Conservation (phyloP, 225 moss, liverwort and hornwort genomes). For the Anthoceros angustus region DNA sequence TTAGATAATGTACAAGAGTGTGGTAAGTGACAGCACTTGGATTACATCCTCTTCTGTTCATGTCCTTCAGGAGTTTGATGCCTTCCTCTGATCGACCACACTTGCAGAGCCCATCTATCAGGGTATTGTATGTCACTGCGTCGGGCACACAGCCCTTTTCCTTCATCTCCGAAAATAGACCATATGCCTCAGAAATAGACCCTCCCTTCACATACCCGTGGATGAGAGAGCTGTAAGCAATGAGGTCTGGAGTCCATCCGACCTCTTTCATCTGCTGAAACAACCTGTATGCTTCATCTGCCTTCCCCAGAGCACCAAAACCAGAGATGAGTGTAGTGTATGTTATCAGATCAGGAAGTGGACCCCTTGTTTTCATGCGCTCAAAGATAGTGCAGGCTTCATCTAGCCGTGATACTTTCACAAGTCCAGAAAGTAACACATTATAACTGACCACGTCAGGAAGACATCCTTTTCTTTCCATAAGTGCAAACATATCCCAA, state of each 20-base stretch:
- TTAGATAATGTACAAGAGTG: conserved; percentile 27
- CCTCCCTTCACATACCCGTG: conserved; percentile 27
- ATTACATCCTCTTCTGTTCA: conserved; percentile 16
- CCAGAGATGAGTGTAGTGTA: conserved; percentile 8
- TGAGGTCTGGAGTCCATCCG: conserved; percentile 29
- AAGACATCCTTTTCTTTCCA: conserved; percentile 23
- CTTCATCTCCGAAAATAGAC: conserved; percentile 22
- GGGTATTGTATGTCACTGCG: conserved; percentile 35
- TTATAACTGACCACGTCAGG: conserved; percentile 33
- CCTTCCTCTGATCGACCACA: conserved; percentile 20
- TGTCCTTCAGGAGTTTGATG: conserved; percentile 29
- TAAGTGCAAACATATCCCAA: conserved; percentile 11
- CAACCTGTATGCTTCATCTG: conserved; percentile 25
- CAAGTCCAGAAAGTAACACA: conserved; percentile 12
- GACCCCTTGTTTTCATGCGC: background rate
- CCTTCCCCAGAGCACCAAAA: conserved; percentile 25
- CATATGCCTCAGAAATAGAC: conserved; percentile 16
- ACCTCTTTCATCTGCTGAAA: conserved; percentile 26
- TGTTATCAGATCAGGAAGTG: background rate
- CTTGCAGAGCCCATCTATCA: conserved; percentile 31
- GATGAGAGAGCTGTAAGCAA: conserved; percentile 29
- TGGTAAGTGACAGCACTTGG: conserved; percentile 31
- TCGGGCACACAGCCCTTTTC: conserved; percentile 25
- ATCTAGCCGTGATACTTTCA: background rate
- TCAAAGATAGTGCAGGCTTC: background rate